Conservation (phyloP, 257 asterid genomes). For the Oldenlandia corymbosa region DNA sequence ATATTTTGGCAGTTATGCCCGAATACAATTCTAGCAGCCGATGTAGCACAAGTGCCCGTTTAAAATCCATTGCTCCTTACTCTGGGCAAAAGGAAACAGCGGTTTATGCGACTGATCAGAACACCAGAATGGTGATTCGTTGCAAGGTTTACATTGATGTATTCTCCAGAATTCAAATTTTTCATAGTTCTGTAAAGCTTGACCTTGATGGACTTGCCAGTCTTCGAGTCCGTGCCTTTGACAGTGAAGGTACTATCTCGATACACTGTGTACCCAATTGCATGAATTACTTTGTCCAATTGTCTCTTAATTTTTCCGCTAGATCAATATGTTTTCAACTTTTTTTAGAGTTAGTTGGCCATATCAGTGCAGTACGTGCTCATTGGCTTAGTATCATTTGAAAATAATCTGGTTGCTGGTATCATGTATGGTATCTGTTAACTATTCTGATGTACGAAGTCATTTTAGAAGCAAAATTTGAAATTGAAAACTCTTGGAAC, state of each 20-base stretch:
- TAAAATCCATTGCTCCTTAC: slow-evolving; percentile 83
- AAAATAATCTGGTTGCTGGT: too few relatives aligned
- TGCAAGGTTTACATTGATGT: slow-evolving; percentile 84
- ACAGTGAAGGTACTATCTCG: slow-evolving; percentile 80
- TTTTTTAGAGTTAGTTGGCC: too few relatives aligned
- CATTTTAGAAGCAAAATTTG: neutral
- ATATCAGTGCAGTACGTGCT: too few relatives aligned
- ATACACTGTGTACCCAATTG: too few relatives aligned
- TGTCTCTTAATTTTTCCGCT: slow-evolving; percentile 2
- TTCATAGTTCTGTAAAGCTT: slow-evolving; percentile 82
- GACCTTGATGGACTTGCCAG: slow-evolving; percentile 94
- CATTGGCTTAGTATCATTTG: too few relatives aligned
- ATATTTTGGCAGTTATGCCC: slow-evolving; percentile 61
- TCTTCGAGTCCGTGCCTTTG: slow-evolving; percentile 81
- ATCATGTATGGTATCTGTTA: neutral
- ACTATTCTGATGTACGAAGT: neutral
- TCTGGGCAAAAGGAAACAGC: slow-evolving; percentile 94
- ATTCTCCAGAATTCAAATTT: slow-evolving; percentile 75
- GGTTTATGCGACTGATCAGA: slow-evolving; percentile 79
- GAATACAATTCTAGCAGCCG: slow-evolving; percentile 68
- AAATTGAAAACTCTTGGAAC: neutral
- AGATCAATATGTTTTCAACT: neutral
- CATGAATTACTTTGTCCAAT: neutral
- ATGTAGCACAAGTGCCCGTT: slow-evolving; percentile 79
- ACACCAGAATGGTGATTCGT: slow-evolving; percentile 75